Evolutionary conservation across 2,329 filamentous ascomycete species (phyloP).

Genomic region (Nannizzia gypsea): DNA sequence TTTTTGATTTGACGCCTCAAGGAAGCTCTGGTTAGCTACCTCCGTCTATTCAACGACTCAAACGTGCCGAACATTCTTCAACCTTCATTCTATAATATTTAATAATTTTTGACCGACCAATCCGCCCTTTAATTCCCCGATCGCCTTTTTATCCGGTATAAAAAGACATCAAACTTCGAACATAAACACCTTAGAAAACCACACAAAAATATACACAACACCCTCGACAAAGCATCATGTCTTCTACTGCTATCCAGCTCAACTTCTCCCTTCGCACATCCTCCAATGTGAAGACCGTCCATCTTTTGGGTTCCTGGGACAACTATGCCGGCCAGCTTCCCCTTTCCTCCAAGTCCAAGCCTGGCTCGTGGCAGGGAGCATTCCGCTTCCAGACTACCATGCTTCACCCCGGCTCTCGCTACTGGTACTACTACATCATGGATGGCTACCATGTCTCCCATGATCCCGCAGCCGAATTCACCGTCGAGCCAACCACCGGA

Average conservation of each 20-base stretch:
- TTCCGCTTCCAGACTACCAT: conserved; percentile 88
- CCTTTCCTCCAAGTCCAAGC: conserved; percentile 71
- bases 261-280: conserved; percentile 95
- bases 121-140: neutral
- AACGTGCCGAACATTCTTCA: neutral
- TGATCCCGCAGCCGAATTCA: conserved; percentile 81
- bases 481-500: conserved; percentile 89
- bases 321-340: conserved; percentile 91
- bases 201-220: conserved; percentile 1
- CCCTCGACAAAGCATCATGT: conserved; percentile 1
- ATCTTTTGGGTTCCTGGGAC: conserved; percentile 97
- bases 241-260: conserved; percentile 81
- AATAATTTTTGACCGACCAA: conserved; percentile 1
- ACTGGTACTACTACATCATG: conserved; percentile 99
- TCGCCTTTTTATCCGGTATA: neutral
- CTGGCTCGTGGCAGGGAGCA: conserved; percentile 86
- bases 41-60: neutral
- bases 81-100: conserved; percentile 3
- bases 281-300: conserved; percentile 91
- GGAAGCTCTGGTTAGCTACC: conserved; percentile 8
- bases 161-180: neutral
- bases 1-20: conserved; percentile 5
- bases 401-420: conserved; percentile 77
- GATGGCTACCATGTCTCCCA: conserved; percentile 97
- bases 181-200: neutral